Conservation (phyloP, 345 rosid genomes). For the Punica granatum region DNA sequence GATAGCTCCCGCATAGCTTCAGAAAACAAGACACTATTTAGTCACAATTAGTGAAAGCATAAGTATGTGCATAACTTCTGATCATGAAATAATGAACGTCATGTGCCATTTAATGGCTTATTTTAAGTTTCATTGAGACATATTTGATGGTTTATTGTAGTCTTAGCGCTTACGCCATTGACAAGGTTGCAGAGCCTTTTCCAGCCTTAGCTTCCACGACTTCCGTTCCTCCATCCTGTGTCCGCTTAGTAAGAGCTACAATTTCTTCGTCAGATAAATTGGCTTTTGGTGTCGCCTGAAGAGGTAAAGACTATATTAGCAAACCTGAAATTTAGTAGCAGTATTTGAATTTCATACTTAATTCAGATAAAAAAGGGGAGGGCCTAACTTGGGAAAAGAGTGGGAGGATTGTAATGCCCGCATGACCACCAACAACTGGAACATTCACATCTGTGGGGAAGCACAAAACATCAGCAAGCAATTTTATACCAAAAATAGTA, state of each 20-base stretch:
- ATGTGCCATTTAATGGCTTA: no score
- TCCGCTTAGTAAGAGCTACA: conserved; percentile 67
- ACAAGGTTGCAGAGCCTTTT: conserved; percentile 83
- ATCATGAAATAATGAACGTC: no score
- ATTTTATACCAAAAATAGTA: not conserved
- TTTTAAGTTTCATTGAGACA: no score
- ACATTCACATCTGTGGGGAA: conserved; percentile 53
- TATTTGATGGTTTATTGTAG: not conserved
- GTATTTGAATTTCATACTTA: no score
- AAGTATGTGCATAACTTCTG: no score
- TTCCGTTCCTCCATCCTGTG: conserved; percentile 91
- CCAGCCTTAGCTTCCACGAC: conserved; percentile 93
- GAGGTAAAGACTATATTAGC: not conserved
- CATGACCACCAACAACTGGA: conserved; percentile 89
- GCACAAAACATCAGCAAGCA: not conserved
- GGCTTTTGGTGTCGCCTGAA: conserved; percentile 73
- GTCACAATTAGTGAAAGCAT: not conserved
- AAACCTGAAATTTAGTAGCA: not conserved
- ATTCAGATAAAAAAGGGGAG: conserved; percentile 3
- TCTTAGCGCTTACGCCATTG: conserved; percentile 72
- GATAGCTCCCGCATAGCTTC: conserved; percentile 80
- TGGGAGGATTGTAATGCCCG: conserved; percentile 74
- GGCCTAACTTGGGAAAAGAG: conserved; percentile 62
- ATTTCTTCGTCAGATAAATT: conserved; percentile 54
- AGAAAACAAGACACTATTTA: not conserved